Evolutionary conservation across 2,329 filamentous ascomycete species (phyloP).

Genomic region (Fusarium abutilonis): DNA sequence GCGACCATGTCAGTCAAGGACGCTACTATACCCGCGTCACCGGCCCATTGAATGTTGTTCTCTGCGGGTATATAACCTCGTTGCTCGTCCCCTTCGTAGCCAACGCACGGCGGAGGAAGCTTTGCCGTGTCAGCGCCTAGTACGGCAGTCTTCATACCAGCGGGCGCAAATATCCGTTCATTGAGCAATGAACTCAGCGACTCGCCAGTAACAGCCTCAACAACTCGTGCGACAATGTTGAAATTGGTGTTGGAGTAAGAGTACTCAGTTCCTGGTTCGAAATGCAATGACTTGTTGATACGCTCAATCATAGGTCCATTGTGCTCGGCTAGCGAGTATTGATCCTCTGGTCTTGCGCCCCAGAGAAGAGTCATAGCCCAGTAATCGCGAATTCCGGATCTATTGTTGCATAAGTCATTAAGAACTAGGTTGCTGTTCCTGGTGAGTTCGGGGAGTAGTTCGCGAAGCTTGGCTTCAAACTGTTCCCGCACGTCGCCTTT

Average conservation of each 20-base stretch:
- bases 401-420: conserved; percentile 27
- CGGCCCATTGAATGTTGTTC: conserved; percentile 29
- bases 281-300: conserved; percentile 20
- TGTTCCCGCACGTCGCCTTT: conserved; percentile 19
- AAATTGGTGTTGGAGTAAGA: conserved; percentile 35
- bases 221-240: conserved; percentile 25
- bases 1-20: conserved; percentile 28
- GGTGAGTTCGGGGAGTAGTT: conserved; percentile 18
- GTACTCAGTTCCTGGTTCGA: conserved; percentile 26
- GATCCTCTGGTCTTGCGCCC: conserved; percentile 29
- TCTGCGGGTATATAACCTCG: conserved; percentile 23
- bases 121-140: conserved; percentile 26
- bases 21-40: conserved; percentile 30
- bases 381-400: conserved; percentile 32
- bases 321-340: conserved; percentile 22
- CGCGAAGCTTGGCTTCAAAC: conserved; percentile 22
- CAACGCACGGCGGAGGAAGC: conserved; percentile 19
- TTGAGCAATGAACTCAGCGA: conserved; percentile 17
- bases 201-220: conserved; percentile 20
- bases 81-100: conserved; percentile 27
- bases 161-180: conserved; percentile 26
- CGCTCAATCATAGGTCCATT: conserved; percentile 16
- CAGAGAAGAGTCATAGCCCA: conserved; percentile 31
- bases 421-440: conserved; percentile 11
- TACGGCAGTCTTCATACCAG: conserved; percentile 27